Evolutionary conservation across 148 eudicot genomes (phyloP).

Genomic region (Polygonum maritimum): DNA sequence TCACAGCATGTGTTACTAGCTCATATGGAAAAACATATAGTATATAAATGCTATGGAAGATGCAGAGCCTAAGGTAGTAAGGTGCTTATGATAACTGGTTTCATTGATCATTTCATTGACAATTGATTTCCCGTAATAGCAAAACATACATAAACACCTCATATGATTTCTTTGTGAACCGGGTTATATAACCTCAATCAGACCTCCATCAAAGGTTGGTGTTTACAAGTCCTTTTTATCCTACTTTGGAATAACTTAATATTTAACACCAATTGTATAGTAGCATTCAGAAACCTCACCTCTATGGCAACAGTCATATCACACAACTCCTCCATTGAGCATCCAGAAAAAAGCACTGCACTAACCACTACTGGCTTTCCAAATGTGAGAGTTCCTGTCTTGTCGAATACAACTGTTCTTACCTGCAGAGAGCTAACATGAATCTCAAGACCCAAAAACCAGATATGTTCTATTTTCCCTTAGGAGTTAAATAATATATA

Average conservation of each 20-base stretch:
- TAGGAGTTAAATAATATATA: constrained; percentile 7
- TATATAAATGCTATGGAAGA: neutral
- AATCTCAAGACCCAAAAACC: neutral
- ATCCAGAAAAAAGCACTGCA: constrained; percentile 62
- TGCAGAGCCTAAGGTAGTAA: neutral
- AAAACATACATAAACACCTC: neutral
- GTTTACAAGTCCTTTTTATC: too few species aligned
- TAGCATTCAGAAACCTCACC: constrained; percentile 33
- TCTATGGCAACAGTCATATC: constrained; percentile 68
- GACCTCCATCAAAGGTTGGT: neutral
- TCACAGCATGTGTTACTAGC: neutral
- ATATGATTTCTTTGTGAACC: neutral
- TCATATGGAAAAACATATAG: neutral
- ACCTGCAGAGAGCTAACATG: constrained; percentile 38
- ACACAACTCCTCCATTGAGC: constrained; percentile 76
- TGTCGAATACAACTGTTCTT: constrained; percentile 77
- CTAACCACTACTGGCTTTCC: constrained; percentile 90
- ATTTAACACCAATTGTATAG: neutral
- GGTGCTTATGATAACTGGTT: neutral
- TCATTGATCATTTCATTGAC: neutral
- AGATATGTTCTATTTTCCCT: neutral
- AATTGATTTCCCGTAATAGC: neutral
- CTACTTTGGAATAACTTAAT: too few species aligned
- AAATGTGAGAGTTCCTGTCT: constrained; percentile 91
- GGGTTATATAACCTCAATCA: neutral